Base-by-base conservation (phyloP, 2,329 filamentous ascomycete genomes). In the Talaromyces albobiverticillius region DNA sequence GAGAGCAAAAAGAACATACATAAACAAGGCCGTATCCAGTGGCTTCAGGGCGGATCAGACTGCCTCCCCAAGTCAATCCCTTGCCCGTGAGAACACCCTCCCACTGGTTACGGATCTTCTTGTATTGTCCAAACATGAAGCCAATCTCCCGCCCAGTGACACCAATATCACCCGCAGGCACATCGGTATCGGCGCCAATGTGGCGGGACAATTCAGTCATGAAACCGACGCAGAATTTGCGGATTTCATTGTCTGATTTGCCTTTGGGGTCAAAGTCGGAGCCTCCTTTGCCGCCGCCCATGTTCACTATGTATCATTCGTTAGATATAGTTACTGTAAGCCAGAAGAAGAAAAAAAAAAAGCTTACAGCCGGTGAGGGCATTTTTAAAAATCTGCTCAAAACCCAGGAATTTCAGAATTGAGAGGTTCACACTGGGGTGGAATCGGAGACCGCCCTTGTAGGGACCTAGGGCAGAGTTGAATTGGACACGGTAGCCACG, bases 381-480 rank as follows among this genome's bases (percentile, higher is more conserved):
- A 89, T 97, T 97, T 85, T 97, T 97, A 84, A 97, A 97, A 79
- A 93, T 95, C 80, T 97, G 94, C 85, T 99, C 94, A 69, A 97
- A 97, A 62, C 93, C 94, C 70, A 99, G 83, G 80, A 97, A 97
- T 82, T 99, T 99, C 67, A 99, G 84, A 68, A 84, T 80, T 54
- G 79, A 83, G 51, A 87, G 78, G 72, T 87, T 80, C 53, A 79
- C 76, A 10, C 87, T 86, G 59, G 93, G 94, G 76, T 99, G 94
- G 76, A 99, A 90, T 65, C 94, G 84, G 64, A 97, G 86, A 72
- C 94, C 94, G 62, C 94, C 94, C 84, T 97, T 97, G 87, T 96
- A 97, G 51, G 94, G 94, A 55, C 94, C 94, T 20, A 97, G 86
- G 43, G 93, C 92, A 46, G 89, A 95, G 86, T 97, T 99, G 86